Conservation (phyloP, 75 land plant genomes). For the Picea glauca region DNA sequence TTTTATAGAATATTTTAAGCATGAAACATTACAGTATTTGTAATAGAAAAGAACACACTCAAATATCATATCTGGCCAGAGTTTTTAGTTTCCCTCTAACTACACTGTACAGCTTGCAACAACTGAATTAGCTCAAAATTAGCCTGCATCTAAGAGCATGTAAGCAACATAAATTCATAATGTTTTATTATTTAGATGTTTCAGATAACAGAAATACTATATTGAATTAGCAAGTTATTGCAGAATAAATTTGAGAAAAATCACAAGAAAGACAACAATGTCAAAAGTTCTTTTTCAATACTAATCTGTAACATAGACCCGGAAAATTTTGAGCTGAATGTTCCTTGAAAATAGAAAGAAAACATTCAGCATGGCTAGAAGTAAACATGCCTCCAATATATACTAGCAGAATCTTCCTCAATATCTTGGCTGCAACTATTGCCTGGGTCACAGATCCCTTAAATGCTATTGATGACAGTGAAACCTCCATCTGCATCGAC, state of each 20-base stretch:
- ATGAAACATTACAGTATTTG: too few relatives aligned
- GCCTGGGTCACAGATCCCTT: constrained; percentile 3
- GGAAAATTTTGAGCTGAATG: background rate
- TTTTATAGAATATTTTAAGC: too few relatives aligned
- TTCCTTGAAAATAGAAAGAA: background rate
- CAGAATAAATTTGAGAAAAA: background rate
- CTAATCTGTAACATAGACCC: background rate
- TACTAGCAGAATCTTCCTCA: constrained; percentile 4
- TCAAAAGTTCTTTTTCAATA: background rate
- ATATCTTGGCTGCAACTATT: background rate
- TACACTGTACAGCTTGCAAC: background rate
- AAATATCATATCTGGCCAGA: too few relatives aligned
- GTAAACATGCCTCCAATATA: constrained; percentile 4
- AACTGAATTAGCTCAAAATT: background rate
- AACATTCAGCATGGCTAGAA: background rate
- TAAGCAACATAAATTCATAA: background rate
- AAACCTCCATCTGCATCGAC: background rate
- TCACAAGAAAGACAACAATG: background rate
- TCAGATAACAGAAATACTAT: background rate
- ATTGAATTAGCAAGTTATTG: background rate
- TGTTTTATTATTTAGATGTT: background rate
- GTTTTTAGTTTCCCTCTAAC: too few relatives aligned
- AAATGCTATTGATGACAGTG: background rate
- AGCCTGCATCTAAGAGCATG: background rate
- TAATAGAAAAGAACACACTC: too few relatives aligned